These are phyloP conservation scores for Dendrocalamus sinicus DNA, from an alignment of 176 grass and related monocot species.

Conservation along the genomic window DNA sequence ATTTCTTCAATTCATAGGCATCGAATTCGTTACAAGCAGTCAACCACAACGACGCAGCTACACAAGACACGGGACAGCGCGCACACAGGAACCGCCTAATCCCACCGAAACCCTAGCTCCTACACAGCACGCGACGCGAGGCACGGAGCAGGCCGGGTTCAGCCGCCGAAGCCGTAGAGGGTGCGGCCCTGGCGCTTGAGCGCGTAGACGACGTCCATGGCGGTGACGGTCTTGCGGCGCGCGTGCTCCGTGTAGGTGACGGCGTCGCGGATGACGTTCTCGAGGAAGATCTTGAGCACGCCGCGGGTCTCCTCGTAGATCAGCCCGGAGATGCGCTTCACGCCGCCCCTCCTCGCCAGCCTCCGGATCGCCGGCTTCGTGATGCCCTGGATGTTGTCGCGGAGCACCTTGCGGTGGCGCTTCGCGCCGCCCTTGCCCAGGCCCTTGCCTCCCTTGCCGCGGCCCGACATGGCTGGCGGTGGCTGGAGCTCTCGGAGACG, in stretches of 20 bases:
- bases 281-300: conserved; percentile 94
- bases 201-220: conserved; percentile 90
- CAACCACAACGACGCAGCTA: neutral
- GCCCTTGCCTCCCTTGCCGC: conserved; percentile 88
- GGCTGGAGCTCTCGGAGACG: neutral
- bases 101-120: neutral
- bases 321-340: conserved; percentile 81
- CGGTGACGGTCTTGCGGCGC: conserved; percentile 85
- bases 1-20: neutral
- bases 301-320: conserved; percentile 93
- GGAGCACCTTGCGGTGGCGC: conserved; percentile 80
- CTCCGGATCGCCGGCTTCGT: conserved; percentile 90
- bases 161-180: conserved; percentile 47
- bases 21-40: neutral
- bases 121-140: neutral
- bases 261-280: conserved; percentile 90
- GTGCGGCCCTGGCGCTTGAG: conserved; percentile 95
- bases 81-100: neutral
- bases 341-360: conserved; percentile 72
- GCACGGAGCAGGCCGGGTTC: neutral
- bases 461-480: conserved; percentile 56
- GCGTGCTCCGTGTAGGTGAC: conserved; percentile 93
- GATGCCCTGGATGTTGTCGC: conserved; percentile 95
- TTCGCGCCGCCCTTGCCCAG: conserved; percentile 86
- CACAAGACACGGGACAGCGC: neutral